Base-by-base conservation (phyloP, 2,329 filamentous ascomycete species). In the Catunica adiposa region DNA sequence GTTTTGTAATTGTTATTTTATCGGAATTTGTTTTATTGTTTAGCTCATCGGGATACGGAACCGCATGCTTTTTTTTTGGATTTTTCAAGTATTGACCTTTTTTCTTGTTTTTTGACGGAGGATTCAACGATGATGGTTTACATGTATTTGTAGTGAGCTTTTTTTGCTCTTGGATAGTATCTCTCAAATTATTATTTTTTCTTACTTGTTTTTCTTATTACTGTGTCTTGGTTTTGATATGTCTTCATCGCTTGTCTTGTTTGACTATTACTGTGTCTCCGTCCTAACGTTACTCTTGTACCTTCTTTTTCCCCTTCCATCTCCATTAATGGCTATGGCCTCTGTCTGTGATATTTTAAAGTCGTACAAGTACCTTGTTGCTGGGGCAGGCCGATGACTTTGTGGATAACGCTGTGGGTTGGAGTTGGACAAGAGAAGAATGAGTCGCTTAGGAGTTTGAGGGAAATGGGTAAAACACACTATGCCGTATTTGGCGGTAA, bases 31-130 rank as follows among this genome's bases (percentile, higher is more conserved):
- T 52, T n/a, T 26, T 53, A 8, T 17, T 44, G 23, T 44, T 29
- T 51, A 40, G 38, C 20, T 53, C 42, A 51, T 53, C 51, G 56
- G 51, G 56, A 57, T 57, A 51, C 56, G 51, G 56, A 54, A 54
- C 56, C 56, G 56, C 56, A 46, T 53, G 55, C 26, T 34, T 34
- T 34, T 5, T 34, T 53, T 56, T 57, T 54, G 17, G 20, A n/a
- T 5, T 34, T 53, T 56, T 57, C 51, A 4, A 44, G 40, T 44
- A 17, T 44, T 44, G 22, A 6, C 51, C 51, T 42, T 56, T 37
- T 23, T 54, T 48, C 22, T 55, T 15, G 29, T 31, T 29, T 54
- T 51, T 31, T 31, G 26, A 26, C 42, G 44, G 20, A 25, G 22
- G 4, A 48, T 23, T 25, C 14, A n/a, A 42, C n/a, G 44, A 23